A percentile compares a stretch with the other conserved stretches of the same genome.
Conservation (phyloP, 257 asterid species). For the Jaltomata sinuosa region DNA sequence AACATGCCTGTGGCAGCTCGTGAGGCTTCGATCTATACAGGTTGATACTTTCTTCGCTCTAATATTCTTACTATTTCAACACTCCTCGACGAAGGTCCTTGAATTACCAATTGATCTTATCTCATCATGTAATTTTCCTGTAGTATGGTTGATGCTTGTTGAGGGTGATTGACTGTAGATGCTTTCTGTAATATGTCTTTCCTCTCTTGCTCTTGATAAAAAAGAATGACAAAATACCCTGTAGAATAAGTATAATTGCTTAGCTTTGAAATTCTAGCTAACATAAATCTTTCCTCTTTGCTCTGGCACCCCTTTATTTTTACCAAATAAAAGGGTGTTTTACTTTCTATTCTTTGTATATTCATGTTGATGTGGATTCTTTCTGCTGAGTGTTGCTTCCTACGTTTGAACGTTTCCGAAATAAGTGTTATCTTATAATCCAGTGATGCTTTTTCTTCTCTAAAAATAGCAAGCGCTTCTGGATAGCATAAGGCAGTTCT, state of each 20-base stretch:
- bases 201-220: background rate
- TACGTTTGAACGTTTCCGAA: background rate
- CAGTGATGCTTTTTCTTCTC: background rate
- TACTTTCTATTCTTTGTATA: background rate
- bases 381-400: background rate
- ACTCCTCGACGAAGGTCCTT: background rate
- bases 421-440: background rate
- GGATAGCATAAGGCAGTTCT: background rate
- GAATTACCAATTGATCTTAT: background rate
- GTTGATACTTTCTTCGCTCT: constrained; percentile 20
- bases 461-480: background rate
- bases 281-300: background rate
- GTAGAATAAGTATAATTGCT: background rate
- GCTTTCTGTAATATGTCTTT: background rate
- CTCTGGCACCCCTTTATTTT: background rate
- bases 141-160: background rate
- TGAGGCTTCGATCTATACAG: constrained; percentile 98
- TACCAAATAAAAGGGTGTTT: background rate
- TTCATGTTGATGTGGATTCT: background rate
- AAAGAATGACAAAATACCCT: background rate
- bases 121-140: background rate
- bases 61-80: background rate
- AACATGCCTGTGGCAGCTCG: constrained; percentile 99
- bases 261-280: background rate
- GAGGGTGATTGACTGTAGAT: background rate